Percentiles rank a stretch among this genome's conserved stretches.
phyloP scores from a whole-genome alignment of 352 stramenopile species.

The Vaucheria bursata region DNA sequence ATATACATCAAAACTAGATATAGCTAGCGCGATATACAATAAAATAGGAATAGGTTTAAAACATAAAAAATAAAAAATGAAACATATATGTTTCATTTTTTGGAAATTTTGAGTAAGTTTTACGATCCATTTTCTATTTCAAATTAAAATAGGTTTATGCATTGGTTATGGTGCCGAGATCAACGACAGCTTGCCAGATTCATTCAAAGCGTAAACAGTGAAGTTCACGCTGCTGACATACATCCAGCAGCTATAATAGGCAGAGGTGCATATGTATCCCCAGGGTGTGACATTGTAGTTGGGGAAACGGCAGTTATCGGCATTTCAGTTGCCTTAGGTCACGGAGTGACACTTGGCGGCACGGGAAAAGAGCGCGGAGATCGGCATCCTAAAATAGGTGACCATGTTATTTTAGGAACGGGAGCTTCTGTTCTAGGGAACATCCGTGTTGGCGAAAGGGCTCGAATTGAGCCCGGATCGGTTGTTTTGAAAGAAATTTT shows the following conservation, averaged over 20 bases:
- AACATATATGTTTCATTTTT: too few species aligned
- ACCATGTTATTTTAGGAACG: slow-evolving; percentile 58
- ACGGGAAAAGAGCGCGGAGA: slow-evolving; percentile 64
- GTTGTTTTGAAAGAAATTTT: slow-evolving; percentile 26
- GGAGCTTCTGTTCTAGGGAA: slow-evolving; percentile 61
- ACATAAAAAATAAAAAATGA: too few species aligned
- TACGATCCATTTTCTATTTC: too few species aligned
- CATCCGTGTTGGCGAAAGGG: slow-evolving; percentile 57
- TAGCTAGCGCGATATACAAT: too few species aligned
- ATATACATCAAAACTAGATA: too few species aligned
- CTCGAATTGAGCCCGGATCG: slow-evolving; percentile 18
- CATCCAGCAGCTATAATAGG: slow-evolving; percentile 25
- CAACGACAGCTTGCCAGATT: slow-evolving; percentile 39
- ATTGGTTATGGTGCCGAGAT: slow-evolving; percentile 37
- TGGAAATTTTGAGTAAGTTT: too few species aligned
- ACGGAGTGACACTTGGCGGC: slow-evolving; percentile 63
- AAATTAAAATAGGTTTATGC: too few species aligned
- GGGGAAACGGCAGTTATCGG: slow-evolving; percentile 66
- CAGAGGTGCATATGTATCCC: slow-evolving; percentile 17
- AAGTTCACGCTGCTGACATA: slow-evolving; percentile 44
- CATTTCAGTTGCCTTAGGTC: slow-evolving; percentile 58
- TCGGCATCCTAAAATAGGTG: slow-evolving; percentile 64
- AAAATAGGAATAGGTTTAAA: too few species aligned
- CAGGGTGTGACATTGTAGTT: slow-evolving; percentile 54
- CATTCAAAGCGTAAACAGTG: slow-evolving; percentile 43